phyloP scores from a whole-genome alignment of 164 flowering plant genomes.

The Dillenia suffruticosa region DNA sequence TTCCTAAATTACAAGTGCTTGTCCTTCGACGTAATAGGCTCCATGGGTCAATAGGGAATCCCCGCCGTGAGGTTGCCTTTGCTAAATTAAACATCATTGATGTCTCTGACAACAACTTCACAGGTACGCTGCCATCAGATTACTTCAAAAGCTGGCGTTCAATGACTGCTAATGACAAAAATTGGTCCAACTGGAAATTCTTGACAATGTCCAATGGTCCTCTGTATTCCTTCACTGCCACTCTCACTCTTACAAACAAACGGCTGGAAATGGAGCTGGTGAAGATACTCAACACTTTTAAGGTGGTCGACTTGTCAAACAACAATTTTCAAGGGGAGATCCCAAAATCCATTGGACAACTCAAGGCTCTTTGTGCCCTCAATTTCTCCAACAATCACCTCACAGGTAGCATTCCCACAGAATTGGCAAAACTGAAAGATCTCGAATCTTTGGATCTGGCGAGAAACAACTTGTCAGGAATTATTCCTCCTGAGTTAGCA shows the following conservation, averaged over 20 bases:
- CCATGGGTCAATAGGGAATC: not conserved
- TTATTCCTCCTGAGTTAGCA: conserved; percentile 10
- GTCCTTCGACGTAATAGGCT: conserved; percentile 10
- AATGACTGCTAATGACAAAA: not conserved
- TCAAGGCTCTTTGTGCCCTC: conserved; percentile 5
- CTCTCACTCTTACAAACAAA: conserved; percentile 8
- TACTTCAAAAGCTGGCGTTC: conserved; percentile 10
- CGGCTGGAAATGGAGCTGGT: not conserved
- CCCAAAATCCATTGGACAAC: conserved; percentile 4
- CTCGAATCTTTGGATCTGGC: conserved; percentile 26
- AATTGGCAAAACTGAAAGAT: conserved; percentile 1
- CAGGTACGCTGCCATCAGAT: conserved; percentile 7
- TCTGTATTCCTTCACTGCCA: no score
- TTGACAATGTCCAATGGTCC: no score
- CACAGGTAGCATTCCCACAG: conserved; percentile 13
- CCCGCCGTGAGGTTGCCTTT: not conserved
- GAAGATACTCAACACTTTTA: not conserved
- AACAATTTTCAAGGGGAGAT: conserved; percentile 18
- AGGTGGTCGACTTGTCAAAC: conserved; percentile 13
- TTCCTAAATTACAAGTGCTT: conserved; percentile 12
- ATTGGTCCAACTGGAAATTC: not conserved
- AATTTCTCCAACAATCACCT: conserved; percentile 18
- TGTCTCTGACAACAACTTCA: conserved; percentile 15
- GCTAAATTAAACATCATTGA: conserved; percentile 6
- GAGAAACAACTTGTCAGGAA: conserved; percentile 16